Base-by-base conservation (phyloP, 441 rosid genomes). In the Gossypium gossypioides region DNA sequence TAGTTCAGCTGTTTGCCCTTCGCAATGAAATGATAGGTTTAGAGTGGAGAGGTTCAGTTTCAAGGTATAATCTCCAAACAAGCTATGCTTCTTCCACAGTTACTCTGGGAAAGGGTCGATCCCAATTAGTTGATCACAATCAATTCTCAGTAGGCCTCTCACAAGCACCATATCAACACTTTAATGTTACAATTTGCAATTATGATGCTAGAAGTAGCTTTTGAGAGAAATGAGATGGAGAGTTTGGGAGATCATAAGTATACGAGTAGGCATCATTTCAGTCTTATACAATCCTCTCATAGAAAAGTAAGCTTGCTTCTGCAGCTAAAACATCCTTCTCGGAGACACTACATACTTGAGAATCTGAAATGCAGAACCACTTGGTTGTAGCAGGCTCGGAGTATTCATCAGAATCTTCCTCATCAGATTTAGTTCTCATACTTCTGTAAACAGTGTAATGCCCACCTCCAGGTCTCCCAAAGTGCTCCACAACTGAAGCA, bases 381-480 rank as follows among this genome's bases (percentile, higher is more conserved):
- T 74, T 81, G 37, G 57, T 54, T 2, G 12, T 50, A 55, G 79
- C 72, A 51, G 78, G 73, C 37, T 76, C 75, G 3, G n/a, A 34
- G 55, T 48, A 61, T 69, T 69, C 79, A 42, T 61, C 52, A 6
- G 73, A 71, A 56, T 68, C 72, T 46, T 72, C 84, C 3, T 72
- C 48, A 4, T 40, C 37, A 3, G 80, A 55, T 12, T 79, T 67
- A 7, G 75, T 63, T 72, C 72, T 82, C 60, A 67, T 80, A 59
- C 87, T 84, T 81, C 97, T 87, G 75, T 89, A 91, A 73, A 89
- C 91, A 19, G 89, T 91, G 68, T 90, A 94, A 81, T 94, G 99
- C 34, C 99, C 97, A 34, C 89, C 83, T 67, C 93, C 97, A 0
- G 83, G 76, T 81, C 84, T 79, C 68, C 97, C 97, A 59, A 86